A percentile compares a stretch with the other conserved stretches of the same genome.
Conservation (phyloP, 2,329 filamentous ascomycete genomes). For the Xylaria hypoxylon region DNA sequence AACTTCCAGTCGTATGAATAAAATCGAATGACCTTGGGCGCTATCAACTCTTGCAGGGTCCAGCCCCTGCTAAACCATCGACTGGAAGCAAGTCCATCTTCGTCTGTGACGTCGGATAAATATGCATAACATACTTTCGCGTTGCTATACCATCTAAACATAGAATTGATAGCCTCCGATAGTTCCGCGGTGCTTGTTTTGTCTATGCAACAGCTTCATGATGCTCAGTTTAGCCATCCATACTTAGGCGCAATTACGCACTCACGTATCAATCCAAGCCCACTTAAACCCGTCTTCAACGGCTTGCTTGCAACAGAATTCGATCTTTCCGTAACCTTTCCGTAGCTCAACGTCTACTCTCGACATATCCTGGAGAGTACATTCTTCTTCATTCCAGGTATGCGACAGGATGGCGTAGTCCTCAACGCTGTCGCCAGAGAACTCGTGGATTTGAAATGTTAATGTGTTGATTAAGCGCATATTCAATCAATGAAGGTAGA, state of each 20-base stretch:
- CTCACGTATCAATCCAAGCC: constrained; percentile 34
- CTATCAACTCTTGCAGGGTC: constrained; percentile 35
- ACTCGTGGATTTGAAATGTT: constrained; percentile 18
- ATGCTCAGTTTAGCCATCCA: background rate
- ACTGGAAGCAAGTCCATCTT: constrained; percentile 20
- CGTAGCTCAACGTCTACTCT: background rate
- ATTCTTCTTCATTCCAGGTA: constrained; percentile 32
- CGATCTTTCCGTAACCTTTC: constrained; percentile 17
- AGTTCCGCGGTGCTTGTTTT: constrained; percentile 30
- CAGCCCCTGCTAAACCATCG: constrained; percentile 36
- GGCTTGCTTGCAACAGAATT: constrained; percentile 24
- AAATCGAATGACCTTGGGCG: constrained; percentile 19
- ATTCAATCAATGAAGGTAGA: background rate
- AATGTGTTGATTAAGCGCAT: constrained; percentile 30
- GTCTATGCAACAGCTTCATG: constrained; percentile 32
- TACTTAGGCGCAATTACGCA: background rate
- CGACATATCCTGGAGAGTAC: constrained; percentile 24
- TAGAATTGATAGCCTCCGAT: constrained; percentile 33
- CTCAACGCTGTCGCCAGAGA: constrained; percentile 18
- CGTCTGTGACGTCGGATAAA: constrained; percentile 17
- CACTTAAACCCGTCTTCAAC: constrained; percentile 18
- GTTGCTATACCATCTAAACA: constrained; percentile 34
- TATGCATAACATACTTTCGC: constrained; percentile 27
- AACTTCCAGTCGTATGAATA: constrained; percentile 19
- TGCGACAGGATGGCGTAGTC: constrained; percentile 34